Evolutionary conservation across 257 asterid genomes (phyloP), one percentile per base, ranked within the genome.

Genomic region (Agastache rugosa): DNA sequence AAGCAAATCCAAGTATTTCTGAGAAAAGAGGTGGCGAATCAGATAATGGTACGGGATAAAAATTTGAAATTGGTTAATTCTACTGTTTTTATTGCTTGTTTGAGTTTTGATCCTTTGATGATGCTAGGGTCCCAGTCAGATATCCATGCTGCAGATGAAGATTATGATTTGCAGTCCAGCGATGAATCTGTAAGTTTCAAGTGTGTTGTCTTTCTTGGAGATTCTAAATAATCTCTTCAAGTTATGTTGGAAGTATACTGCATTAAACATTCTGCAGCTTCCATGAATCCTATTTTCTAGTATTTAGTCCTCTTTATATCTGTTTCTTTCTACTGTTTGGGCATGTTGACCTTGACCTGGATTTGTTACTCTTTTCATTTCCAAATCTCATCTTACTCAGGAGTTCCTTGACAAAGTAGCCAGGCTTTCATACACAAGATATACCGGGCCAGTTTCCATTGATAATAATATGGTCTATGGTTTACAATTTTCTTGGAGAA

Each of bases 131-230:
- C 93, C 90, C 89, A 82, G 77, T 84, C 90, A 74, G 85, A 85
- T 78, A 79, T 79, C 80, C 83, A 73, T 70, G 93, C 85, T 82
- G 81, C 75, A 4, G 99, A 95, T 82, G 89, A 82, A 59, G 99
- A 92, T 78, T 92, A 83, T 83, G 90, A 80, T 69, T 27, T 90
- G 80, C 88, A 48, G 64, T 86, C 96, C 68, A 84, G 81, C 58
- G 96, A 88, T 69, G 97, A 87, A 82, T 81, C 87, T 64, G 99
- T 95, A 87, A 82, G 94, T 85, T 78, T 67, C 25, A n/a, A 71
- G 19, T 63, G 63, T 23, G 54, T 61, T 72, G 67, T 47, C 60
- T 75, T 65, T 78, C 72, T 15, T 68, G 39, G 35, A 54, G 35
- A 1, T 29, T 22, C 35, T 72, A 14, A 48, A 5, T 69, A 48